Evolutionary conservation across 257 asterid genomes (phyloP).

Genomic region (Plantago ovata): DNA sequence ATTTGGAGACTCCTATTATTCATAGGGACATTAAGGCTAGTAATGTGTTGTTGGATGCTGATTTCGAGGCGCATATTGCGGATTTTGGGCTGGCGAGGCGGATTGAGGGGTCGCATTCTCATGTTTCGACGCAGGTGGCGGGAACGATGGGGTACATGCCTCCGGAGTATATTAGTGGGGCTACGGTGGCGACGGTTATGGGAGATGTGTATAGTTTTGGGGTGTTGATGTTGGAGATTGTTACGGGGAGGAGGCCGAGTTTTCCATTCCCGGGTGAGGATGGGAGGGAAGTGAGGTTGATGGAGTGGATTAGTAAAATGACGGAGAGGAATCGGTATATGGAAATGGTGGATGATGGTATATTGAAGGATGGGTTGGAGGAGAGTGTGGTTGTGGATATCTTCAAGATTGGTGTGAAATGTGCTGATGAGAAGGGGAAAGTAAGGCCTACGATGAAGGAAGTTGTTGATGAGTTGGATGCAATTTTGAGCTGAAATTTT

Average conservation of each 20-base stretch:
- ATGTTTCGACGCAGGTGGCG: slow-evolving; percentile 85
- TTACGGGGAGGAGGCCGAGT: slow-evolving; percentile 66
- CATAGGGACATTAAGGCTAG: slow-evolving; percentile 80
- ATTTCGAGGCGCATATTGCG: slow-evolving; percentile 71
- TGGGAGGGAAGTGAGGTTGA: slow-evolving; percentile 61
- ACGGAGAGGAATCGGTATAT: slow-evolving; percentile 26
- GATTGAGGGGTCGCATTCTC: slow-evolving; percentile 58
- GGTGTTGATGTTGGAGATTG: slow-evolving; percentile 58
- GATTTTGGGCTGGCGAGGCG: slow-evolving; percentile 82
- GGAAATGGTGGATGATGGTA: slow-evolving; percentile 65
- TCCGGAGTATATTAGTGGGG: slow-evolving; percentile 69
- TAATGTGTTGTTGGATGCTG: slow-evolving; percentile 49
- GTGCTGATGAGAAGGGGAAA: slow-evolving; percentile 39
- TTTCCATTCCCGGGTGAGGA: slow-evolving; percentile 58
- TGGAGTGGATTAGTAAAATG: slow-evolving; percentile 57
- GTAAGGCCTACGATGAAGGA: slow-evolving; percentile 60
- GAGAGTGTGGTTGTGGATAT: slow-evolving; percentile 37
- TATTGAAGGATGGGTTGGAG: slow-evolving; percentile 31
- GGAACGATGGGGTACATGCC: slow-evolving; percentile 98
- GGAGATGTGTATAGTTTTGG: slow-evolving; percentile 91
- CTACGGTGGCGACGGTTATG: slow-evolving; percentile 45
- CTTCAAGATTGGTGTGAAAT: slow-evolving; percentile 48
- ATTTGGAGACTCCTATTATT: slow-evolving; percentile 48
- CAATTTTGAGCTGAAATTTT: slow-evolving; percentile 17
- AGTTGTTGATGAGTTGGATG: slow-evolving; percentile 46